phyloP scores from a whole-genome alignment of 208 protist species.

The Trypanosoma vivax region DNA sequence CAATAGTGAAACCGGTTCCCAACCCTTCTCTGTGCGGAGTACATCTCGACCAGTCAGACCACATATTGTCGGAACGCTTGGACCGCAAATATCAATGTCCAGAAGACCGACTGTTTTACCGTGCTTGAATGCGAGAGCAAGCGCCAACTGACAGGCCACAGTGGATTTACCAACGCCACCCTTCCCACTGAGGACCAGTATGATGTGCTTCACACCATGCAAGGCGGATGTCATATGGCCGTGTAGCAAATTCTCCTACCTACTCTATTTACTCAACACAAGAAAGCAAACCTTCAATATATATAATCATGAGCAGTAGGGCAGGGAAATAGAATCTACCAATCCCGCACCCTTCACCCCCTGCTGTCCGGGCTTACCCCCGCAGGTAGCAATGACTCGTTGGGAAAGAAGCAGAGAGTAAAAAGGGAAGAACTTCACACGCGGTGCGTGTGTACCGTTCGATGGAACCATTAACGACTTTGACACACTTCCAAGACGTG shows the following conservation, averaged over 20 bases:
- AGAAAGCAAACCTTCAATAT: too few relatives aligned
- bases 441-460: too few relatives aligned
- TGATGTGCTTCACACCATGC: conserved; percentile 90
- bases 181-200: conserved; percentile 99
- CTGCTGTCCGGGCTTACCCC: too few relatives aligned
- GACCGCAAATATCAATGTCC: conserved; percentile 92
- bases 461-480: too few relatives aligned
- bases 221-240: conserved; percentile 15
- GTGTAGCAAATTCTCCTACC: background rate
- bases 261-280: too few relatives aligned
- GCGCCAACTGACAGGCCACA: conserved; percentile 95
- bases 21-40: conserved; percentile 68
- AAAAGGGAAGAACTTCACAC: too few relatives aligned
- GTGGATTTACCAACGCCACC: conserved; percentile 99
- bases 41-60: conserved; percentile 91
- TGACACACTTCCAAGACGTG: too few relatives aligned
- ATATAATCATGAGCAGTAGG: too few relatives aligned
- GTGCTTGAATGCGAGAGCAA: conserved; percentile 72
- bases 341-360: too few relatives aligned
- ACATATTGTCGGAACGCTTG: conserved; percentile 95
- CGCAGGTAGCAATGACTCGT: too few relatives aligned
- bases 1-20: conserved; percentile 68
- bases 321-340: too few relatives aligned
- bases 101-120: conserved; percentile 83
- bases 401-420: too few relatives aligned